Base-by-base conservation (phyloP, 2,329 filamentous ascomycete genomes). In the Amauroascus niger region DNA sequence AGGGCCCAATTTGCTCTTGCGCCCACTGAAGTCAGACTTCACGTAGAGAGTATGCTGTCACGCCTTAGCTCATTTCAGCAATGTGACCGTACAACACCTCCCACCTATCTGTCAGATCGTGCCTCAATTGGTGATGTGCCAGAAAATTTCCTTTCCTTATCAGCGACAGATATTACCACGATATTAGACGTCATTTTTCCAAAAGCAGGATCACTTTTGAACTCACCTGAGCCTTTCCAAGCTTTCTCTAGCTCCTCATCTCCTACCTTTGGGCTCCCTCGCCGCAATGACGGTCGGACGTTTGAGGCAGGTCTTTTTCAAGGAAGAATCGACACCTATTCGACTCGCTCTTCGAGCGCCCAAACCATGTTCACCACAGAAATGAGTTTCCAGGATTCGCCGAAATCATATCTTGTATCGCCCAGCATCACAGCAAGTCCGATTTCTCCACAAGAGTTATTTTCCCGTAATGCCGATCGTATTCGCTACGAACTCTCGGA, bases 161-260 rank as follows among this genome's bases (percentile, higher is more conserved):
- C 86, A 64, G 82, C 87, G 33, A 79, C 86, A 39, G 90, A 96
- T 66, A 74, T 95, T 59, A 75, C 86, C 33, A 90, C 87, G 2
- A 72, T 95, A 62, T 80, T 94, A 58, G 88, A 93, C 67, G 84
- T 86, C 9, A 78, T 96, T 13, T 95, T 90, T 64, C 90, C 90
- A 3, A 59, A 33, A 51, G 9, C 55, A 6, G 44, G 46, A 9
- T n/a, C 49, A 6, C 18, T 46, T 24, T 54, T 53, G 30, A 63
- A 62, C 30, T 52, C 61, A 0, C 35, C 52, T 11, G 61, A 64
- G 28, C 55, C 63, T 16, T 58, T 63, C 6, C 65, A 66, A 52
- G 60, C 61, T 24, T 61, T 64, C 4, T 61, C 65, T 9, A 60
- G 61, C 20, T 56, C 63, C 1, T 62, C 63, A 39, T 60, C 63